Evolutionary conservation across 345 rosid species (phyloP).

Genomic region (Cardamine chenopodiifolia): DNA sequence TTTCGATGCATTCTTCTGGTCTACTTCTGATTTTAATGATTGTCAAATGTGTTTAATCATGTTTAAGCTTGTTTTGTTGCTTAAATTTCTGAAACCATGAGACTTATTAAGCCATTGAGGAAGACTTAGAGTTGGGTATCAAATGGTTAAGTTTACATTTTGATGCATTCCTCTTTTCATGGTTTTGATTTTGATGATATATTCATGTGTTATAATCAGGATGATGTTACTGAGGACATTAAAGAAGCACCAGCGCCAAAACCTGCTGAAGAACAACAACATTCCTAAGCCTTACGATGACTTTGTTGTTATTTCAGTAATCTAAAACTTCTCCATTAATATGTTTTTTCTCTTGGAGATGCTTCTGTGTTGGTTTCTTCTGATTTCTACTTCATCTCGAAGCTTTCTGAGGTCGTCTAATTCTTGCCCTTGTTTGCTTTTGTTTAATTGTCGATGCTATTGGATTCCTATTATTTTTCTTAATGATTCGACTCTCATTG

Average conservation of each 20-base stretch:
- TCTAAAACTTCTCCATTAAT: slow-evolving; percentile 56
- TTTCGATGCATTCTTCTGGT: too few species aligned
- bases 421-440: slow-evolving; percentile 49
- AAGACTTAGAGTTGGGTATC: not conserved
- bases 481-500: not conserved
- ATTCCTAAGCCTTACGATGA: slow-evolving; percentile 41
- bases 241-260: slow-evolving; percentile 74
- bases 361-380: slow-evolving; percentile 46
- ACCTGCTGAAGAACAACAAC: slow-evolving; percentile 64
- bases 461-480: slow-evolving; percentile 16
- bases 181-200: not conserved
- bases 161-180: not conserved
- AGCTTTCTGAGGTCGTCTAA: slow-evolving; percentile 45
- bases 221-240: slow-evolving; percentile 73
- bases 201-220: slow-evolving; percentile 52
- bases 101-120: not conserved
- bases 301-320: slow-evolving; percentile 23
- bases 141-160: not conserved
- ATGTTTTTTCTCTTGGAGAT: slow-evolving; percentile 65
- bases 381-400: slow-evolving; percentile 36
- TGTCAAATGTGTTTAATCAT: not conserved
- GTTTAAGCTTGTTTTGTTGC: not conserved
- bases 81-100: not conserved
- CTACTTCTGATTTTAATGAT: not conserved
- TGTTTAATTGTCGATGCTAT: slow-evolving; percentile 40